A percentile compares a stretch with the other conserved stretches of the same genome.
Conservation (phyloP, 139 green algal genomes). For the Trebouxia sp. region DNA sequence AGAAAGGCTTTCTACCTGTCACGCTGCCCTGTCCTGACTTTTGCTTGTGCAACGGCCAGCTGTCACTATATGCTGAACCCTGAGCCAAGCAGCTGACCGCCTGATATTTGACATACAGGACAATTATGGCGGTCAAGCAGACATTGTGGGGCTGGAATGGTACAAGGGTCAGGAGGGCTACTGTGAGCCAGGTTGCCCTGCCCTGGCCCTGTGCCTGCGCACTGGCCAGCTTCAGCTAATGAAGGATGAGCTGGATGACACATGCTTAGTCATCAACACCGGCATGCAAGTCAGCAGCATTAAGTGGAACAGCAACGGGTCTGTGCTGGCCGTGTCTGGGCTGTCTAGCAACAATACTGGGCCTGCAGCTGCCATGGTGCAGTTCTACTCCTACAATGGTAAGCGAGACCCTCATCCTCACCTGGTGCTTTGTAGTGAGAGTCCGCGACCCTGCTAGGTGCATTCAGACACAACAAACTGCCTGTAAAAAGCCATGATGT, state of each 20-base stretch:
- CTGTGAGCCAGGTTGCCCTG: constrained; percentile 62
- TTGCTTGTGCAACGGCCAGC: too few relatives aligned
- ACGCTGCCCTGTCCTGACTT: too few relatives aligned
- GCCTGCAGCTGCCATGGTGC: constrained; percentile 56
- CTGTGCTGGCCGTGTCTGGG: constrained; percentile 67
- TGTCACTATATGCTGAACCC: too few relatives aligned
- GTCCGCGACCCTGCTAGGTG: too few relatives aligned
- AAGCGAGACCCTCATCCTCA: too few relatives aligned
- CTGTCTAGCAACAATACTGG: constrained; percentile 27
- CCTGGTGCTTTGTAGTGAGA: too few relatives aligned
- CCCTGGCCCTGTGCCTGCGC: constrained; percentile 68
- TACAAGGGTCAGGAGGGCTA: constrained; percentile 71
- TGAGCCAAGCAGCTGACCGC: too few relatives aligned
- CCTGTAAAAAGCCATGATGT: too few relatives aligned
- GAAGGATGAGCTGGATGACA: constrained; percentile 69
- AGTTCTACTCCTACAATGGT: constrained; percentile 63
- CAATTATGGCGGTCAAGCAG: neutral
- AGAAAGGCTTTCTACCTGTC: too few relatives aligned
- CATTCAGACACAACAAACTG: too few relatives aligned
- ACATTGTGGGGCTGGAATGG: constrained; percentile 76
- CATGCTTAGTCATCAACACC: constrained; percentile 71
- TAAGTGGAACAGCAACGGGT: constrained; percentile 76
- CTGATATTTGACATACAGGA: constrained; percentile 8
- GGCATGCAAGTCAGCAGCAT: constrained; percentile 59
- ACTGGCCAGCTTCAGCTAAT: constrained; percentile 81